Percentiles rank a stretch among this genome's conserved stretches.
phyloP scores from a whole-genome alignment of 2,329 filamentous ascomycete species.

The Neofusicoccum cordaticola region DNA sequence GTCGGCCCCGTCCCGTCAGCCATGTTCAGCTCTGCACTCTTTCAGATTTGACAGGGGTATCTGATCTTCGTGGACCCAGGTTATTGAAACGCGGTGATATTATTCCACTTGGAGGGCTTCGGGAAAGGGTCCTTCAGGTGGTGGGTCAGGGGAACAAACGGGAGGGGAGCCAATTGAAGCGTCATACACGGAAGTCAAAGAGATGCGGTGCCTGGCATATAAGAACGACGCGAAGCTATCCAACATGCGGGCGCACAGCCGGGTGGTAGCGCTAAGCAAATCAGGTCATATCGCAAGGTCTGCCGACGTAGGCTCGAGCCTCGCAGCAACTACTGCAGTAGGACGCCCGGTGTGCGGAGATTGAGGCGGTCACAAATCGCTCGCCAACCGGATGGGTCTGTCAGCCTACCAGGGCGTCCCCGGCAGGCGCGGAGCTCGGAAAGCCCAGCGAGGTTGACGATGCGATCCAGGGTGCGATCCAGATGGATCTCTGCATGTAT shows the following conservation, averaged over 20 bases:
- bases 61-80: background rate
- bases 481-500: conserved; percentile 4
- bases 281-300: background rate
- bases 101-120: background rate
- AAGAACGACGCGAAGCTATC: background rate
- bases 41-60: background rate
- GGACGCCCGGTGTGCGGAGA: background rate
- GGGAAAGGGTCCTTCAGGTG: background rate
- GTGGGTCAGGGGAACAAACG: background rate
- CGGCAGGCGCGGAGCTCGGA: background rate
- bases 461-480: background rate
- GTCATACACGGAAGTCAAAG: background rate
- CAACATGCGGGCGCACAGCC: background rate
- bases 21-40: background rate
- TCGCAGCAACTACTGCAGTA: background rate
- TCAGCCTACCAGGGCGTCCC: background rate
- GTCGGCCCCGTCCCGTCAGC: background rate
- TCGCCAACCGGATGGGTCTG: background rate
- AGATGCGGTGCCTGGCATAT: background rate
- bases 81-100: background rate
- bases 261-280: background rate
- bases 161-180: background rate
- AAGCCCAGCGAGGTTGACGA: background rate
- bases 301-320: background rate
- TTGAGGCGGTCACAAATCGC: background rate